These are phyloP conservation scores for Rhododendron kiyosumense DNA, from an alignment of 148 eudicot species.

Conservation along the genomic window DNA sequence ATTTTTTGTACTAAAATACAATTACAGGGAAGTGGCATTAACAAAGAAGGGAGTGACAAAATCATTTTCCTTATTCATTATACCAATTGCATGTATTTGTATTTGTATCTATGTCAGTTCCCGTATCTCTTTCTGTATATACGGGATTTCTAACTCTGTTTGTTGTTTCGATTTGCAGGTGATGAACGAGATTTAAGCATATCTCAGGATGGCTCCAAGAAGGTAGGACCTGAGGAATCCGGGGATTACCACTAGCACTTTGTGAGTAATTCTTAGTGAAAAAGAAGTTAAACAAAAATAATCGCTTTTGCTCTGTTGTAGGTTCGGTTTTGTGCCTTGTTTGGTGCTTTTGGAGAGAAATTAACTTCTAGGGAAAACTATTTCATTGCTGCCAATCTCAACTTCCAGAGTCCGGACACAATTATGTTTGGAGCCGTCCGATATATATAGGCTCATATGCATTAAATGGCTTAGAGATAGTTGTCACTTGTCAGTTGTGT, in stretches of 20 bases:
- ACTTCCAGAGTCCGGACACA: not conserved
- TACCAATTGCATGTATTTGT: not conserved
- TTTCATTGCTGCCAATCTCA: not conserved
- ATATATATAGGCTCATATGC: no score
- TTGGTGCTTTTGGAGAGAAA: not conserved
- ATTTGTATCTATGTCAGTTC: not conserved
- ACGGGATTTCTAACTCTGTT: not conserved
- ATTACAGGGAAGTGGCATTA: no score
- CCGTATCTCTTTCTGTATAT: not conserved
- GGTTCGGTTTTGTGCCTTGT: not conserved
- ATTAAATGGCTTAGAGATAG: not conserved
- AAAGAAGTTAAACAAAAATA: not conserved
- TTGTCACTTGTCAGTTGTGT: no score
- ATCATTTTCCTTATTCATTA: no score
- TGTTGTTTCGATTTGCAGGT: conserved; percentile 12
- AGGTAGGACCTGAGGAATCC: not conserved
- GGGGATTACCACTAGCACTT: not conserved
- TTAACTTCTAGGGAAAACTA: not conserved
- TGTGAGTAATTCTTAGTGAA: conserved; percentile 8
- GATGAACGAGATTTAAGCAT: not conserved
- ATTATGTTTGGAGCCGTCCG: not conserved
- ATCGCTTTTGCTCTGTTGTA: not conserved
- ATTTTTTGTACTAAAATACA: no score
- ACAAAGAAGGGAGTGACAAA: no score
- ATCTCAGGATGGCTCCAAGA: not conserved